phyloP scores from a whole-genome alignment of 1,284 basidiomycete species.

The Quambalaria eucalypti region DNA sequence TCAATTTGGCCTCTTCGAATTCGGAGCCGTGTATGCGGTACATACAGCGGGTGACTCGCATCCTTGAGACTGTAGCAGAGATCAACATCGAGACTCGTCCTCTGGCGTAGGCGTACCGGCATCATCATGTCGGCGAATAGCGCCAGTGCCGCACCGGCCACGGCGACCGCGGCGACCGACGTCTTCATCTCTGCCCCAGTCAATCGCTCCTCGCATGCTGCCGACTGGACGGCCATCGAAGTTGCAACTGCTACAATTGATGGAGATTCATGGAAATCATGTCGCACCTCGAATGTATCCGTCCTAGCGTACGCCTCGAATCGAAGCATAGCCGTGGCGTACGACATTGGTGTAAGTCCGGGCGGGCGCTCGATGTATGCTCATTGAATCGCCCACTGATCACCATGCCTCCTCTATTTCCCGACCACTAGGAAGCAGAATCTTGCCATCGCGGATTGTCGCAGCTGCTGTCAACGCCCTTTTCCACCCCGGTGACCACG shows the following conservation, averaged over 20 bases:
- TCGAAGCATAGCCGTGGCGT: constrained; percentile 23
- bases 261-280: no score
- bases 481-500: constrained; percentile 18
- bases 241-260: constrained; percentile 3
- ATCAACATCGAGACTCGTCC: neutral
- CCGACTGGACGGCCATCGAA: constrained; percentile 25
- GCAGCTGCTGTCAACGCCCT: constrained; percentile 18
- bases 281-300: no score
- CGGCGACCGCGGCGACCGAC: neutral
- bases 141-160: neutral
- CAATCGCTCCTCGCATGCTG: constrained; percentile 34
- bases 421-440: constrained; percentile 1
- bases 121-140: neutral
- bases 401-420: constrained; percentile 9
- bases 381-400: neutral
- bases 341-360: constrained; percentile 13
- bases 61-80: neutral
- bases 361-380: constrained; percentile 1
- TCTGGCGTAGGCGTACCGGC: neutral
- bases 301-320: constrained; percentile 33
- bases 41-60: neutral
- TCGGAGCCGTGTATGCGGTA: neutral
- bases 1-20: neutral
- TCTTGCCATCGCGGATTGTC: constrained; percentile 3
- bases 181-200: constrained; percentile 19